Base-by-base conservation (phyloP, 2,329 filamentous ascomycete genomes). In the Epichloe typhina region DNA sequence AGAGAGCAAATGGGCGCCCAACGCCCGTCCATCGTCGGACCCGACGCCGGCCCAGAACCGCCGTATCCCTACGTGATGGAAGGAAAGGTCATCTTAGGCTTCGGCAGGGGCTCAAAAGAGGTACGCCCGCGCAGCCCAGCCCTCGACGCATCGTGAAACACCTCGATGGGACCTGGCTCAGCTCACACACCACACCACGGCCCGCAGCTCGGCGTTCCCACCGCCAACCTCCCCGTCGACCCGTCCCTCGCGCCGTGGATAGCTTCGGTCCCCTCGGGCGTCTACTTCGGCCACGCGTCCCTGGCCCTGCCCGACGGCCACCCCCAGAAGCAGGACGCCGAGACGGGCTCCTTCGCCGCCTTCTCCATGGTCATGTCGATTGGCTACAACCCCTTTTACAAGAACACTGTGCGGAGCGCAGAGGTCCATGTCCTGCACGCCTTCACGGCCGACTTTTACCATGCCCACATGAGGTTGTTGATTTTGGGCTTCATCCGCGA, bases 341-440 rank as follows among this genome's bases (percentile, higher is more conserved):
- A 15, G 4, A n/a, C 44, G 43, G 23, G 45, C 38, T 37, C 21
- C 46, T 64, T 66, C 56, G 51, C 57, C 52, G 72, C 93, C 51
- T 88, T 84, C 67, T 88, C 88, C 1, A 93, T 94, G 77, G 89
- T 95, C 57, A 86, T 96, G 83, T 88, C 82, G 54, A 91, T 96
- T 57, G 93, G 93, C 43, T 97, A 90, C 77, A 98, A 97, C 69
- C 93, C 93, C 0, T 97, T 90, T 70, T 98, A 95, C 77, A 89
- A 90, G 66, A 97, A 98, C 74, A 83, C 77, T 4, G 81, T 87
- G 45, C 83, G 88, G 55, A 88, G 80, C 55, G 89, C 93, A 63
- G 89, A 95, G 74, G 89, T 95, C 51, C 89, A 95, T 70, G 79
- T 98, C 50, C 77, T 98, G 67, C 83, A 88, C 62, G 66, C 74